Evolutionary conservation across 371 early-diverging fungal genomes (phyloP), one percentile per base, ranked within the genome.

Genomic region (Mucor piriformis): DNA sequence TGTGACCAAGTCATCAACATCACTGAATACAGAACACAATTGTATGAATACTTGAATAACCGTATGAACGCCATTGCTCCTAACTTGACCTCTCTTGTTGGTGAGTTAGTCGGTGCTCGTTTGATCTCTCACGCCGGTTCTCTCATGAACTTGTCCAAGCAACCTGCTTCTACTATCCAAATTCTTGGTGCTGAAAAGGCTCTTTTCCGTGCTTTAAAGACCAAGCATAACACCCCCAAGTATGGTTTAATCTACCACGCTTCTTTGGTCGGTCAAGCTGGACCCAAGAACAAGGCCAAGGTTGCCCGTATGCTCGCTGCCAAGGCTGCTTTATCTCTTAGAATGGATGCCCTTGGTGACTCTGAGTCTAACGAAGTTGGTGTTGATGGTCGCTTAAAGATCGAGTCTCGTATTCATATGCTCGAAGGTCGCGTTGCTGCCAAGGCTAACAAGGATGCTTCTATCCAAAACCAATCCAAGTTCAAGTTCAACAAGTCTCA

Each of bases 131-230:
- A 94, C 57, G 95, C 95, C 52, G 97, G 96, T 65, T 93, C 95
- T 48, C 78, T 96, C 64, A 89, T 90, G 81, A 92, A 88, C 66
- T 81, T 98, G 54, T 89, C 94, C 72, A 95, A 96, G 83, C 86
- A 89, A 72, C 95, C 97, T 53, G 94, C 95, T 33, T 92, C 94
- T 53, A 96, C 97, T 58, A 88, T 98, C 55, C 99, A 98, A 84
- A 94, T 98, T 51, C 85, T 96, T 21, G 99, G 99, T 74, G 97
- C 99, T 51, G 97, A 98, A 82, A 98, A 98, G 87, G 96, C 96
- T 21, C 87, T 96, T 44, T 96, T 96, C 85, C 88, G 96, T 63
- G 96, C 98, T 8, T 75, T 98, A 66, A 96, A 95, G 87, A 90
- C 92, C 57, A 92, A 95, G 82, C 84, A 91, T 70, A 89, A 94